These are phyloP conservation scores for Arxiozyma slooffiae DNA, from an alignment of 1,139 yeast species.

Conservation along the genomic window DNA sequence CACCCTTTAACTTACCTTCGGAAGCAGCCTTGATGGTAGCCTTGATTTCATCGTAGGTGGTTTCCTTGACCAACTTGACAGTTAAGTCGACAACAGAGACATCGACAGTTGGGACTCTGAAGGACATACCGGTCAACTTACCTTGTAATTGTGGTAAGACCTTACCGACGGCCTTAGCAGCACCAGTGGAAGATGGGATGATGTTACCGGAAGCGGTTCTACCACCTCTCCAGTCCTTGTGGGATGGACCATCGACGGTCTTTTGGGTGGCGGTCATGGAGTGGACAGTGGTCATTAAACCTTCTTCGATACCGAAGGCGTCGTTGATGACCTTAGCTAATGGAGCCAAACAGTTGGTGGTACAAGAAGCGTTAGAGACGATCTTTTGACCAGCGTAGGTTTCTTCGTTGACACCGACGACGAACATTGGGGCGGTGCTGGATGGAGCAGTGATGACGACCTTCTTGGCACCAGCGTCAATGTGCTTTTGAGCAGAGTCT, in stretches of 20 bases:
- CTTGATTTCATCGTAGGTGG: slow-evolving; percentile 71
- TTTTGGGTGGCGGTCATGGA: slow-evolving; percentile 84
- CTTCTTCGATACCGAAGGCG: slow-evolving; percentile 71
- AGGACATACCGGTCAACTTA: slow-evolving; percentile 80
- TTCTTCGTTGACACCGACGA: slow-evolving; percentile 74
- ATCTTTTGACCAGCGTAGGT: slow-evolving; percentile 62
- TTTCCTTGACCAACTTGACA: slow-evolving; percentile 56
- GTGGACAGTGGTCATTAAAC: slow-evolving; percentile 86
- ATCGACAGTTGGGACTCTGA: slow-evolving; percentile 84
- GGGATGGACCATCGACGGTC: slow-evolving; percentile 89
- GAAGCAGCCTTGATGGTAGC: slow-evolving; percentile 60
- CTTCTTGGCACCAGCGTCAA: slow-evolving; percentile 83
- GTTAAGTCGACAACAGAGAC: slow-evolving; percentile 73
- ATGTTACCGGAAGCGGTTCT: slow-evolving; percentile 88
- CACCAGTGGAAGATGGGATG: slow-evolving; percentile 86
- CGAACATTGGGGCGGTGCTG: slow-evolving; percentile 81
- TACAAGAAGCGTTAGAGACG: slow-evolving; percentile 80
- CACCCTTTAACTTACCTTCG: slow-evolving; percentile 62
- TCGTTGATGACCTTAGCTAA: slow-evolving; percentile 77
- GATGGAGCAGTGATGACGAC: slow-evolving; percentile 83
- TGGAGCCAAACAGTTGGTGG: slow-evolving; percentile 87
- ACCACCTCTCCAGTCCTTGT: slow-evolving; percentile 94
- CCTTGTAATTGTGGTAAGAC: slow-evolving; percentile 80
- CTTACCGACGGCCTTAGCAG: slow-evolving; percentile 88
- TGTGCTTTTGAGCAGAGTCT: slow-evolving; percentile 74